Base-by-base conservation (phyloP, 2,329 filamentous ascomycete species). In the Aspergillus luchuensis region DNA sequence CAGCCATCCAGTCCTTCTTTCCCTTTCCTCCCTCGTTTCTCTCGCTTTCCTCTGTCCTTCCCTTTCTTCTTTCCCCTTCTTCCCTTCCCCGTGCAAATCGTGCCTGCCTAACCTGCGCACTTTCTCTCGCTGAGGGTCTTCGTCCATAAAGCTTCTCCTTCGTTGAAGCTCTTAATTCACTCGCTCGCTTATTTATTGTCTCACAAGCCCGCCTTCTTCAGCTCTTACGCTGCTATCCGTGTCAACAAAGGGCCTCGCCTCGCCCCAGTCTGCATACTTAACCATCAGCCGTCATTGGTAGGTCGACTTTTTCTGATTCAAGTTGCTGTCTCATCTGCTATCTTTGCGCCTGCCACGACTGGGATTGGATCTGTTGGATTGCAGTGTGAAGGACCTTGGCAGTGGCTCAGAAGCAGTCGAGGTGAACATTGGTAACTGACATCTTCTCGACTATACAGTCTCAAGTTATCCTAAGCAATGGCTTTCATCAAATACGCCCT, bases 401-500 rank as follows among this genome's bases (percentile, higher is more conserved):
- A 36, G 21, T 13, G 17, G 17, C 19, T 21, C 3, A 23, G 43
- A 5, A 36, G 25, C 33, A 36, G 4, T 13, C 10, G 33, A 52
- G 30, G 33, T 58, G 60, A 56, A 56, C 45, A 23, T 23, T 39
- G 43, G 17, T 49, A 23, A 17, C 39, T 49, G 33, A 43, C n/a
- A 17, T 13, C 36, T 38, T 36, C 3, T 45, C 6, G 11, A 17
- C 25, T 51, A 52, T 28, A 53, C 38, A 58, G 39, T 57, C 38
- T 54, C 45, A 58, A 60, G 30, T 51, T 39, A 57, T 38, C 33
- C 52, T 25, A 54, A 63, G 53, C 61, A 74, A 86, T 86, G 81
- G 79, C 79, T 65, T 76, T 84, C 76, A 72, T 79, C 71, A 85
- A 82, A 75, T 82, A 84, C 76, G 76, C 84, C 67, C 74, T 87